Evolutionary conservation across 345 rosid genomes (phyloP).

Genomic region (Alliaria petiolata): DNA sequence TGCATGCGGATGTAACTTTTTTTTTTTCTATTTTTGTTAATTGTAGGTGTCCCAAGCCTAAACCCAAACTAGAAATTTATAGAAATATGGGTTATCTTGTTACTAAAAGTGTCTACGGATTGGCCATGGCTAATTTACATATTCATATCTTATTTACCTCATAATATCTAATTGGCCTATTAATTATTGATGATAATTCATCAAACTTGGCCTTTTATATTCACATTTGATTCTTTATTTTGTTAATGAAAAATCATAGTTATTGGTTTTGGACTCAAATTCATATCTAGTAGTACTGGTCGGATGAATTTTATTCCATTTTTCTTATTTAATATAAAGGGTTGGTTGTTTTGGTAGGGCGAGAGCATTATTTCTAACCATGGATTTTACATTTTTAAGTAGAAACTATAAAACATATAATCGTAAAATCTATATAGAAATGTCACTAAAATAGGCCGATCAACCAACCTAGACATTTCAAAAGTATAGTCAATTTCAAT

Average conservation of each 20-base stretch:
- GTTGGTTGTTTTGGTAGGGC: slow-evolving; percentile 27
- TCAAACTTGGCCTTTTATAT: too few species aligned
- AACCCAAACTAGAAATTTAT: too few species aligned
- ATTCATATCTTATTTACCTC: too few species aligned
- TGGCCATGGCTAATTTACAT: too few species aligned
- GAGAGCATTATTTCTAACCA: not conserved
- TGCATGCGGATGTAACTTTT: too few species aligned
- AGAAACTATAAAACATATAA: not conserved
- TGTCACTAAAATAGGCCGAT: slow-evolving; percentile 4
- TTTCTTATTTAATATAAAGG: not conserved
- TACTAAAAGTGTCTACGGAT: too few species aligned
- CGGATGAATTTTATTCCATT: not conserved
- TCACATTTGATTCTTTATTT: not conserved
- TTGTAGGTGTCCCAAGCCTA: too few species aligned
- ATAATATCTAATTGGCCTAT: not conserved
- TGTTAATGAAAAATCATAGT: not conserved
- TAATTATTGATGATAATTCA: too few species aligned
- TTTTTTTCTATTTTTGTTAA: too few species aligned
- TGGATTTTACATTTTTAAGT: not conserved
- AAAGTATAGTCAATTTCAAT: not conserved
- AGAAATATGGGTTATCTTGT: too few species aligned
- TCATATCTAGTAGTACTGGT: not conserved
- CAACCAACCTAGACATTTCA: slow-evolving; percentile 27
- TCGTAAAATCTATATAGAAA: not conserved
- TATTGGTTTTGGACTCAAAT: not conserved